Evolutionary conservation across 75 land plant species (phyloP), one percentile per base, ranked within the genome.

Genomic region (Adiantum capillusveneris): DNA sequence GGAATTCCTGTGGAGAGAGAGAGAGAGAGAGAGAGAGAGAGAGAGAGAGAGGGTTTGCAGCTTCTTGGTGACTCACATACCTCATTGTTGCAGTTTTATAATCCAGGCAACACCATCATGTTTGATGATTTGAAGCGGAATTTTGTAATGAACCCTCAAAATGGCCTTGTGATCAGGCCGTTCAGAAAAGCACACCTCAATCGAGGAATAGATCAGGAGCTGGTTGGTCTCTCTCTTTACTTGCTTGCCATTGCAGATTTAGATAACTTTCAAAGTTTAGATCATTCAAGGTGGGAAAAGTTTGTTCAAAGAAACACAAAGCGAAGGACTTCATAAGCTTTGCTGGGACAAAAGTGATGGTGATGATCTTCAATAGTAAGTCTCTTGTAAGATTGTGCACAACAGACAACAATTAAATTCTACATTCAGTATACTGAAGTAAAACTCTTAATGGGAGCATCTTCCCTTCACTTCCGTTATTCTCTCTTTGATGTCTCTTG

Each of bases 71-170:
- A n/a, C n/a, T n/a, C n/a, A n/a, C n/a, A n/a, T n/a, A n/a, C n/a
- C n/a, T n/a, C n/a, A n/a, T n/a, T n/a, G n/a, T 53, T 76, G 75
- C 96, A 93, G 98, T 83, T 64, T 31, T 93, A 93, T 71, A 83
- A 67, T 67, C 62, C 82, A 42, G 79, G 71, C 21, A 93, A 93
- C 63, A 88, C 96, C 0, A 85, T 93, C 14, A 93, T 93, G 98
- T 88, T 93, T 75, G 98, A 93, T 73, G 98, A 93, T 66, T 73
- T 93, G 25, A 75, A 78, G 66, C 71, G 98, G 44, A 93, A 93
- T 62, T 93, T 89, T 75, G 98, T 89, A 66, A 89, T 93, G 96
- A 93, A 93, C 56, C 98, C 98, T 21, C 98, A 79, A 62, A 93
- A 93, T 71, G 98, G 98, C 12, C 79, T 93, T 60, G 73, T 74